Conservation (phyloP, 805 yeast species). For the Priceomyces medius region DNA sequence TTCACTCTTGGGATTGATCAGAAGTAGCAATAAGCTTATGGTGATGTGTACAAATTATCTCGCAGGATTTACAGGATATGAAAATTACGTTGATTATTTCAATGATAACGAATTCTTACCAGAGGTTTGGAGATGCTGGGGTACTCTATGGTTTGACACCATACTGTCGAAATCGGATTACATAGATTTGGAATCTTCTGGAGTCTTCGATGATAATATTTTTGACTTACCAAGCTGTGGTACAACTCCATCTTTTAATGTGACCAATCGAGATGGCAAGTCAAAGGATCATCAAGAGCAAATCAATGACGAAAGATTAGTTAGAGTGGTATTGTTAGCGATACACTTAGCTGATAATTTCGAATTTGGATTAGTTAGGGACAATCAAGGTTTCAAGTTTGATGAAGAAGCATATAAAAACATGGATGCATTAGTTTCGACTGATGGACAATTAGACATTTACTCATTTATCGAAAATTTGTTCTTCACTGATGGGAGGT, state of each 20-base stretch:
- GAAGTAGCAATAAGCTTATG: constrained; percentile 24
- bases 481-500: constrained; percentile 40
- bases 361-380: constrained; percentile 55
- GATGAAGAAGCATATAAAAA: constrained; percentile 27
- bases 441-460: constrained; percentile 17
- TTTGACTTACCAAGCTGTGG: constrained; percentile 72
- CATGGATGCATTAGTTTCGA: constrained; percentile 21
- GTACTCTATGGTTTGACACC: constrained; percentile 74
- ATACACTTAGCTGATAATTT: constrained; percentile 50
- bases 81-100: constrained; percentile 47
- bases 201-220: constrained; percentile 51
- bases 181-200: constrained; percentile 49
- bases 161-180: constrained; percentile 55
- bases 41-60: constrained; percentile 19
- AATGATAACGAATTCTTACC: constrained; percentile 61
- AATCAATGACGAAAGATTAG: constrained; percentile 51
- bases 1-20: constrained; percentile 43
- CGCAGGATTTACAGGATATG: constrained; percentile 17
- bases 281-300: constrained; percentile 28
- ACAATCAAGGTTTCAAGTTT: constrained; percentile 45
- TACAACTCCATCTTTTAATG: constrained; percentile 28
- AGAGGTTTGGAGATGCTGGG: constrained; percentile 86
- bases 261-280: constrained; percentile 10
- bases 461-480: constrained; percentile 32
- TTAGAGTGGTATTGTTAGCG: constrained; percentile 52